These are phyloP conservation scores for Teratosphaeria destructans DNA, from an alignment of 2,329 filamentous ascomycete genomes.

Conservation along the genomic window DNA sequence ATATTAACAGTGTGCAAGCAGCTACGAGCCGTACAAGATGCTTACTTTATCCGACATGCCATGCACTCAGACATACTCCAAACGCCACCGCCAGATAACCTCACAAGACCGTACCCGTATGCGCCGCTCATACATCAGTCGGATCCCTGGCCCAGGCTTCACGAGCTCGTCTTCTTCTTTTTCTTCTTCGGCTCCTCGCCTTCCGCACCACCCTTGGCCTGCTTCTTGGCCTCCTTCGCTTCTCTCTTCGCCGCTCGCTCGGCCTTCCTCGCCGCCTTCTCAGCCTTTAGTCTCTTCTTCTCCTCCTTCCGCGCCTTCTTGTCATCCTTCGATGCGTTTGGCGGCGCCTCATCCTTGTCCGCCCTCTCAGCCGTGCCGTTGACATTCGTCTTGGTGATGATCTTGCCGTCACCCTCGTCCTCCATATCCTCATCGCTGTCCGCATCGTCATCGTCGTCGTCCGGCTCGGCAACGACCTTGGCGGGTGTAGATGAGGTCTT, in stretches of 20 bases:
- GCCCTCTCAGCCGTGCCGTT: slow-evolving; percentile 13
- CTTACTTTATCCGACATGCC: not conserved
- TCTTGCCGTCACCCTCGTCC: slow-evolving; percentile 26
- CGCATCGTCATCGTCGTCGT: slow-evolving; percentile 26
- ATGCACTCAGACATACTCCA: not conserved
- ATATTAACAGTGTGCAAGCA: not conserved
- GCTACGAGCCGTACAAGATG: too few relatives aligned
- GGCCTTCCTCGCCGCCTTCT: slow-evolving; percentile 16
- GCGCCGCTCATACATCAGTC: not conserved
- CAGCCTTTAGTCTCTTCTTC: slow-evolving; percentile 16
- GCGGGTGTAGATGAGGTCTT: slow-evolving; percentile 1
- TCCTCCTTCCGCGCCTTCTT: slow-evolving; percentile 18
- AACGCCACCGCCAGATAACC: not conserved
- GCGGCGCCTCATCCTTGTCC: slow-evolving; percentile 3
- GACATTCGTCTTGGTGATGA: slow-evolving; percentile 11
- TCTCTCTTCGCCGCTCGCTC: slow-evolving; percentile 28
- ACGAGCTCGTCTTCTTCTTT: slow-evolving; percentile 7
- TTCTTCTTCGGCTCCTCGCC: slow-evolving; percentile 16
- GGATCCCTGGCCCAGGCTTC: not conserved
- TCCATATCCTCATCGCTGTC: slow-evolving; percentile 31
- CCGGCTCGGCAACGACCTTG: slow-evolving; percentile 2
- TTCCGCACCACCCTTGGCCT: slow-evolving; percentile 39
- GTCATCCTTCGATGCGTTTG: slow-evolving; percentile 13
- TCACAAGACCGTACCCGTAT: not conserved
- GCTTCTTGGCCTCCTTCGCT: slow-evolving; percentile 28